A percentile compares a stretch with the other conserved stretches of the same genome.
Evolutionary conservation across 805 yeast genomes (phyloP).

Genomic region (Saccharomycodes ludwigii): DNA sequence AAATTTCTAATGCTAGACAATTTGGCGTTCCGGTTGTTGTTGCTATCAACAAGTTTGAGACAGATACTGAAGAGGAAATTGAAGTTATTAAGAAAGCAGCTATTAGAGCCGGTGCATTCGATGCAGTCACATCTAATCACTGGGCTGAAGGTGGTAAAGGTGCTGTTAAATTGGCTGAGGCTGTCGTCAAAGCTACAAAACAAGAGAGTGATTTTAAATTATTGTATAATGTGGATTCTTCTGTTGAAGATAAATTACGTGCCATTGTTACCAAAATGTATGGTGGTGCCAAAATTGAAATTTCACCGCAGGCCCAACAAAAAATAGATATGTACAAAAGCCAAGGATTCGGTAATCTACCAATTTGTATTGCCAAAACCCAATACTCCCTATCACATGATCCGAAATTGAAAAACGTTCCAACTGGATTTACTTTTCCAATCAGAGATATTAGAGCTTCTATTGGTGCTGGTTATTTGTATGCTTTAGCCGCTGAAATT

Average conservation of each 20-base stretch:
- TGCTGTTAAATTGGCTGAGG: constrained; percentile 70
- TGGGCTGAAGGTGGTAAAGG: constrained; percentile 96
- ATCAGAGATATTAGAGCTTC: constrained; percentile 89
- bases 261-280: constrained; percentile 82
- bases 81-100: constrained; percentile 72
- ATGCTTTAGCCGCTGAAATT: constrained; percentile 93
- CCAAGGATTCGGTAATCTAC: constrained; percentile 85
- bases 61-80: constrained; percentile 74
- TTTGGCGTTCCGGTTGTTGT: constrained; percentile 90
- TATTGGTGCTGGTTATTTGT: constrained; percentile 93
- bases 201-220: constrained; percentile 39
- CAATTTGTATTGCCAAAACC: constrained; percentile 94
- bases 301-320: constrained; percentile 66
- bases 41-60: constrained; percentile 78
- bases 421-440: constrained; percentile 87
- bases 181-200: constrained; percentile 63
- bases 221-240: constrained; percentile 56
- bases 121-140: constrained; percentile 83
- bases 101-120: constrained; percentile 81
- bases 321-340: constrained; percentile 71
- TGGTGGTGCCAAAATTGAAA: constrained; percentile 79
- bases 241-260: constrained; percentile 70
- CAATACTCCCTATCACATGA: constrained; percentile 95
- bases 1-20: constrained; percentile 70
- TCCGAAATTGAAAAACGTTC: constrained; percentile 87